phyloP scores from a whole-genome alignment of 345 rosid genomes.

The Pistacia atlantica region DNA sequence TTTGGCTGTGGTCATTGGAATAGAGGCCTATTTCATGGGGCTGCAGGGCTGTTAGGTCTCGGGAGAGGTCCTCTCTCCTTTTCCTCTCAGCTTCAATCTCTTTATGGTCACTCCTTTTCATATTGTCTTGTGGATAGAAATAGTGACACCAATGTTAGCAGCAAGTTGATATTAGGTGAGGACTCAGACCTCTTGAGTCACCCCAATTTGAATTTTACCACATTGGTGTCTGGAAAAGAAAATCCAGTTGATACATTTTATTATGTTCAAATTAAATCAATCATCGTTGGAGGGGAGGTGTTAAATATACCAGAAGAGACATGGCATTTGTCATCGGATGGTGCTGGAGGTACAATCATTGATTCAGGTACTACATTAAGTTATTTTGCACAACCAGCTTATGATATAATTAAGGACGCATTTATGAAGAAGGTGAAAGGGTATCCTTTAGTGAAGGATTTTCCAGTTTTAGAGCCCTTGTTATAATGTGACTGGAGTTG shows the following conservation, averaged over 20 bases:
- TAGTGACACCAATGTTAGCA: constrained; percentile 63
- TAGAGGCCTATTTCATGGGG: constrained; percentile 78
- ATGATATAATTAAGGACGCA: constrained; percentile 58
- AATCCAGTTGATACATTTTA: constrained; percentile 71
- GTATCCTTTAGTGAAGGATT: constrained; percentile 53
- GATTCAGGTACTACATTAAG: constrained; percentile 83
- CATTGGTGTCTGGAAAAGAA: constrained; percentile 56
- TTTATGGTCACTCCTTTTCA: constrained; percentile 77
- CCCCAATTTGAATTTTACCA: constrained; percentile 70
- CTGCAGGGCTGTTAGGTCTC: constrained; percentile 82
- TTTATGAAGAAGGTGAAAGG: constrained; percentile 59
- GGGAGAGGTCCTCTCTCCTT: constrained; percentile 93
- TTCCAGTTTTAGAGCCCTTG: constrained; percentile 79
- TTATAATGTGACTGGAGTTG: constrained; percentile 76
- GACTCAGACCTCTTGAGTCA: constrained; percentile 57
- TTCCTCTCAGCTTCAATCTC: constrained; percentile 81
- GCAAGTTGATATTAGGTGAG: constrained; percentile 88
- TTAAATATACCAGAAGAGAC: constrained; percentile 67
- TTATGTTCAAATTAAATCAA: constrained; percentile 70
- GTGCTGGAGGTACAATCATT: constrained; percentile 81
- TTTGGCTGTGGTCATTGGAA: constrained; percentile 99
- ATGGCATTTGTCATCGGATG: constrained; percentile 64
- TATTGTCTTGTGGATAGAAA: constrained; percentile 83
- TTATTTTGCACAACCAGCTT: constrained; percentile 72
- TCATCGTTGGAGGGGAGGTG: constrained; percentile 64